A percentile compares a stretch with the other conserved stretches of the same genome.
Evolutionary conservation across 257 asterid genomes (phyloP).

Genomic region (Cynanchum wilfordii): DNA sequence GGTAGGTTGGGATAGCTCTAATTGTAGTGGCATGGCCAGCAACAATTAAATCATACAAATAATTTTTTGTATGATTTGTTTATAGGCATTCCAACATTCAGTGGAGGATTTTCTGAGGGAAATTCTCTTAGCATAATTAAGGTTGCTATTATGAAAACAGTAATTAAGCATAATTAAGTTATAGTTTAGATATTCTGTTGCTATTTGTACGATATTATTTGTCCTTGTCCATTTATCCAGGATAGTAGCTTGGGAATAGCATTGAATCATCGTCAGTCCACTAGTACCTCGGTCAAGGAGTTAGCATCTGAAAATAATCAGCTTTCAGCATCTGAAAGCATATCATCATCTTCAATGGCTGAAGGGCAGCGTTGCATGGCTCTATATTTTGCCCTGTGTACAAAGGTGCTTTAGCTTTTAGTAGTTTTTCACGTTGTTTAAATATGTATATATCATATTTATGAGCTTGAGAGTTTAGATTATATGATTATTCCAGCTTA

Average conservation of each 20-base stretch:
- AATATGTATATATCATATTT: neutral
- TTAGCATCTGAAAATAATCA: conserved; percentile 38
- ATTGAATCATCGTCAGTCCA: conserved; percentile 39
- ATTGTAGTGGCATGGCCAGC: neutral
- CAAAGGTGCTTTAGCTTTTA: conserved; percentile 50
- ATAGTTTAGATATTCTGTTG: neutral
- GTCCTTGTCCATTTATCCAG: conserved; percentile 30
- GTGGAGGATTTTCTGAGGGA: neutral
- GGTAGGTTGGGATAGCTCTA: neutral
- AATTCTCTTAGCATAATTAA: too few species aligned
- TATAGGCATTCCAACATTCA: neutral
- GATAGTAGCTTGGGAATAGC: conserved; percentile 37
- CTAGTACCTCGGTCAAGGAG: conserved; percentile 33
- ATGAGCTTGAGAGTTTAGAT: neutral
- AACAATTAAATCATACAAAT: too few species aligned
- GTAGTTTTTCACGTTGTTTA: neutral
- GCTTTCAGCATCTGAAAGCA: conserved; percentile 49
- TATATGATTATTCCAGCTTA: neutral
- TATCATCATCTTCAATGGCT: conserved; percentile 42
- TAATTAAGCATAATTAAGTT: too few species aligned
- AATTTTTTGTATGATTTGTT: neutral
- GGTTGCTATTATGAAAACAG: too few species aligned
- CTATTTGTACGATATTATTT: conserved; percentile 2
- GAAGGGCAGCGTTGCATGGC: conserved; percentile 88
- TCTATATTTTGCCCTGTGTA: conserved; percentile 88